These are phyloP conservation scores for Ophiostoma quercus DNA, from an alignment of 2,329 filamentous ascomycete species.

Conservation along the genomic window DNA sequence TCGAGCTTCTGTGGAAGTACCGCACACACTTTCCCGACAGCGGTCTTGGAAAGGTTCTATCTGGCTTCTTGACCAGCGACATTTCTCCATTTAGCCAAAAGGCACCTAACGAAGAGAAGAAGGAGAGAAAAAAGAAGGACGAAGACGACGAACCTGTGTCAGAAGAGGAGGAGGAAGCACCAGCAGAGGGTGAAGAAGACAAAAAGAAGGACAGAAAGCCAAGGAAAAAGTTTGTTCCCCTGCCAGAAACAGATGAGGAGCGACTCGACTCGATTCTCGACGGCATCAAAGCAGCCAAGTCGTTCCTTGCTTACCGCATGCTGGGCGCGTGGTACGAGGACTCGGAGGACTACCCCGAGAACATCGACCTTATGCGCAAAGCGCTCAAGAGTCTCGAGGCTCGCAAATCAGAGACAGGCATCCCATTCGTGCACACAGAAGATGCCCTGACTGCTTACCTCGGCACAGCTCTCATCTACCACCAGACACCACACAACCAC, in stretches of 20 bases:
- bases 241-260: slow-evolving; percentile 68
- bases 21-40: slow-evolving; percentile 77
- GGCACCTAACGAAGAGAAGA: slow-evolving; percentile 18
- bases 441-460: slow-evolving; percentile 74
- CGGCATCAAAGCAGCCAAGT: slow-evolving; percentile 61
- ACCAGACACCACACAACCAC: slow-evolving; percentile 86
- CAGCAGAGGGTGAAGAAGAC: background rate
- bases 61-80: slow-evolving; percentile 74
- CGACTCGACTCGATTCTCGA: slow-evolving; percentile 75
- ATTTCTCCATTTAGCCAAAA: slow-evolving; percentile 70
- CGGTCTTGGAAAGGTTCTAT: slow-evolving; percentile 75
- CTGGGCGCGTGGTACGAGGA: slow-evolving; percentile 78
- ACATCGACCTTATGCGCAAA: slow-evolving; percentile 72
- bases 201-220: slow-evolving; percentile 33
- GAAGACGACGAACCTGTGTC: background rate
- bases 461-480: slow-evolving; percentile 82
- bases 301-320: slow-evolving; percentile 75
- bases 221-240: slow-evolving; percentile 30
- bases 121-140: slow-evolving; percentile 22
- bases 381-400: slow-evolving; percentile 57
- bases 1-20: slow-evolving; percentile 71
- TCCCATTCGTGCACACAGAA: slow-evolving; percentile 61
- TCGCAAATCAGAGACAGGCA: slow-evolving; percentile 61
- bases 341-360: slow-evolving; percentile 78
- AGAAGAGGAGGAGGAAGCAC: background rate